phyloP scores from a whole-genome alignment of 805 yeast species.

The Ogataea naganishii region DNA sequence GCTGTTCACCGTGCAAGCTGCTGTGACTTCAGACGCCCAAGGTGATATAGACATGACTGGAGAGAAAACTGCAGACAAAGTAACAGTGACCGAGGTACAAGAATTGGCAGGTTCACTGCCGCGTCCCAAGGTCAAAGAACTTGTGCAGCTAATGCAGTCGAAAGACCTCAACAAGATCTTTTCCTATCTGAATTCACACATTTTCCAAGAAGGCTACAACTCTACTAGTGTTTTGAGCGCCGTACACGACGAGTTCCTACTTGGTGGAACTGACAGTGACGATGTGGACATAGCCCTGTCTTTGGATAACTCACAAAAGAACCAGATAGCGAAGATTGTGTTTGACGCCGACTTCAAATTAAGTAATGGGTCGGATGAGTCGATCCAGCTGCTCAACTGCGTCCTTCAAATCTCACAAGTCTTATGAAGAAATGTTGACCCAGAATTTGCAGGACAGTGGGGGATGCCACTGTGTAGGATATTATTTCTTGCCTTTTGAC shows the following conservation, averaged over 20 bases:
- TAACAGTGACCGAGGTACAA: constrained; percentile 7
- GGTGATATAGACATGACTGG: constrained; percentile 26
- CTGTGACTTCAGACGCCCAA: constrained; percentile 9
- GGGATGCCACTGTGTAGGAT: constrained; percentile 5
- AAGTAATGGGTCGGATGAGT: constrained; percentile 85
- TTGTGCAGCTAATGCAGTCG: constrained; percentile 10
- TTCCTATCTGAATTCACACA: constrained; percentile 15
- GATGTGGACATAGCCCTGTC: constrained; percentile 35
- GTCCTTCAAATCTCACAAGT: constrained; percentile 40
- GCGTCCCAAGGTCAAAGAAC: constrained; percentile 7
- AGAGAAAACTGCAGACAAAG: constrained; percentile 9
- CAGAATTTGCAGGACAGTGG: constrained; percentile 3
- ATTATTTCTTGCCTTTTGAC: constrained; percentile 5
- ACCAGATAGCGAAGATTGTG: constrained; percentile 50
- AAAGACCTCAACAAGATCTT: constrained; percentile 17
- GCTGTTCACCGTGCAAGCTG: constrained; percentile 26
- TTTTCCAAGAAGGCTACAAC: constrained; percentile 24
- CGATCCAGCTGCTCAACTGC: constrained; percentile 67
- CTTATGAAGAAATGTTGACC: constrained; percentile 9
- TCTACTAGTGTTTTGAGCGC: constrained; percentile 21
- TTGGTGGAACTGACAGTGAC: constrained; percentile 11
- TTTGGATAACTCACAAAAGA: constrained; percentile 55
- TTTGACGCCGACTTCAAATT: constrained; percentile 71
- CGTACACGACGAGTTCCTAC: constrained; percentile 22
- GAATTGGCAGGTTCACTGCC: constrained; percentile 28